A percentile compares a stretch with the other conserved stretches of the same genome.
These are phyloP conservation scores for Fusarium proliferatum DNA, from an alignment of 2,329 filamentous ascomycete genomes.

Conservation along the genomic window DNA sequence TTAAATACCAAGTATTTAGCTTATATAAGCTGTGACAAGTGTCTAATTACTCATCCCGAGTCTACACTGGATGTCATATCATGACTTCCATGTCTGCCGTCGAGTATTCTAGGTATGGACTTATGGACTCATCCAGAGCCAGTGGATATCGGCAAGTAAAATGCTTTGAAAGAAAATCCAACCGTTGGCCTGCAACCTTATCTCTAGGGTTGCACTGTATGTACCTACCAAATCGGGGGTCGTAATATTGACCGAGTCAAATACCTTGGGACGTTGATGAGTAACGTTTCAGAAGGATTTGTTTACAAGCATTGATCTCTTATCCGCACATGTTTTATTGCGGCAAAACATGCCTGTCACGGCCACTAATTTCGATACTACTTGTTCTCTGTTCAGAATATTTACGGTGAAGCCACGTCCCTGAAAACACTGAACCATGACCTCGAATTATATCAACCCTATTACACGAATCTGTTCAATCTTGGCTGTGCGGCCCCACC, in stretches of 20 bases:
- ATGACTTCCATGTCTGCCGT: background rate
- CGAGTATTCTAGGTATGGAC: background rate
- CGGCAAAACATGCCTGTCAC: background rate
- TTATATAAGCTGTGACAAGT: background rate
- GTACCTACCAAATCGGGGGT: conserved; percentile 11
- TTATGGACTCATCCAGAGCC: background rate
- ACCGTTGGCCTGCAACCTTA: conserved; percentile 8
- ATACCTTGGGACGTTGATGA: background rate
- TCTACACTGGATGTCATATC: background rate
- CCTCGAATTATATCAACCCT: background rate
- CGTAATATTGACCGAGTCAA: background rate
- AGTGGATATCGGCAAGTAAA: conserved; percentile 20
- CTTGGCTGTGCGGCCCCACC: conserved; percentile 5
- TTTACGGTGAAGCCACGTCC: background rate
- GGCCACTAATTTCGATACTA: background rate
- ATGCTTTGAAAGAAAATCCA: background rate
- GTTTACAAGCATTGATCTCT: conserved; percentile 7
- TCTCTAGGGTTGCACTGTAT: conserved; percentile 10
- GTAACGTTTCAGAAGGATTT: conserved; percentile 20
- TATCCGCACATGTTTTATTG: background rate
- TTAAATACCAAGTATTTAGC: background rate
- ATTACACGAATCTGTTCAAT: background rate
- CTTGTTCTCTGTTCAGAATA: background rate
- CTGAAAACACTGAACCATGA: background rate
- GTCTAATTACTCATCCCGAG: too few species aligned